Conservation (phyloP, 257 asterid species). For the Penstemon barbatus region DNA sequence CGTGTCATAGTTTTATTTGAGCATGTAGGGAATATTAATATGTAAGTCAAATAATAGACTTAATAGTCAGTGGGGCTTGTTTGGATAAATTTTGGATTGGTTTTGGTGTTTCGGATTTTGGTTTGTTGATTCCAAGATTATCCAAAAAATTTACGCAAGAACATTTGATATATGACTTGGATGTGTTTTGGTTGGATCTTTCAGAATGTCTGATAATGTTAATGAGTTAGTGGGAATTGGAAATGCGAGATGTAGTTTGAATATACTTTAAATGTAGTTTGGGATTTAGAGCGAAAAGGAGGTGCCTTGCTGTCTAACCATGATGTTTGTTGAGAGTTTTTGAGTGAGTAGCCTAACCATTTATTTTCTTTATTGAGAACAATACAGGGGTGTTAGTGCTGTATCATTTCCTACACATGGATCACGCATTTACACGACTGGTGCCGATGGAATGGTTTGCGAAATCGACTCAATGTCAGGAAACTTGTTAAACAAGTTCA, state of each 20-base stretch:
- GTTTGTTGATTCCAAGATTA: too few relatives aligned
- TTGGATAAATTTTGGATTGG: too few relatives aligned
- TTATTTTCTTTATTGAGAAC: conserved; percentile 12
- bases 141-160: too few relatives aligned
- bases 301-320: not conserved
- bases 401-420: conserved; percentile 65
- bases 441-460: conserved; percentile 90
- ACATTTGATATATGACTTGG: too few relatives aligned
- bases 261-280: too few relatives aligned
- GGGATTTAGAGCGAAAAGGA: not conserved
- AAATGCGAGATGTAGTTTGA: too few relatives aligned
- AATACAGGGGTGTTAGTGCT: conserved; percentile 78
- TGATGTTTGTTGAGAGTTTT: not conserved
- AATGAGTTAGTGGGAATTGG: too few relatives aligned
- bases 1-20: not conserved
- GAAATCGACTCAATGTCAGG: conserved; percentile 76
- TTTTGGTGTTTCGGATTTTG: too few relatives aligned
- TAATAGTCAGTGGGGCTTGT: too few relatives aligned
- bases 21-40: not conserved
- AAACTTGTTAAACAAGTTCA: conserved; percentile 62
- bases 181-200: too few relatives aligned
- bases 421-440: conserved; percentile 70
- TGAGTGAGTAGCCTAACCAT: conserved; percentile 22
- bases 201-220: too few relatives aligned
- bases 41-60: not conserved